Evolutionary conservation across 352 stramenopile genomes (phyloP).

Genomic region (Pythium aristosporum): DNA sequence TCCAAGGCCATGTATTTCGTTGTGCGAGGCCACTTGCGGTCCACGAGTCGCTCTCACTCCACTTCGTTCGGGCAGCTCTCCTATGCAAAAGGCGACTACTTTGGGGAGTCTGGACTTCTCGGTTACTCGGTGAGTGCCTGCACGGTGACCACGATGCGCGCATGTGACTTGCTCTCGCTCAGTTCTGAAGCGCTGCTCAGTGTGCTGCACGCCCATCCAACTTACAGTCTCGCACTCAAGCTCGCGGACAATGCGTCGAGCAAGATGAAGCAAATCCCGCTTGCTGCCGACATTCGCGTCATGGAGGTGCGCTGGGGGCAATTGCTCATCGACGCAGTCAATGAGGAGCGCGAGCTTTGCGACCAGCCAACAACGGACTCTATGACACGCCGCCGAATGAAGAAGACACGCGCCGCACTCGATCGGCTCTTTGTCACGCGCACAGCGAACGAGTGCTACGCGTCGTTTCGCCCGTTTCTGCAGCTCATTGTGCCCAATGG

Average conservation of each 20-base stretch:
- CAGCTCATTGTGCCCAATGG: slow-evolving; percentile 61
- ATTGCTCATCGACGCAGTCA: slow-evolving; percentile 34
- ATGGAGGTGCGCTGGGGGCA: slow-evolving; percentile 49
- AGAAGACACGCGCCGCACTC: slow-evolving; percentile 32
- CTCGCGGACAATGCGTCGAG: slow-evolving; percentile 34
- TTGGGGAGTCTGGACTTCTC: slow-evolving; percentile 57
- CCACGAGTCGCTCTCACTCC: slow-evolving; percentile 31
- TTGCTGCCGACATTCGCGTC: slow-evolving; percentile 13
- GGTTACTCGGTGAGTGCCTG: slow-evolving; percentile 48
- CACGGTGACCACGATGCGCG: slow-evolving; percentile 48
- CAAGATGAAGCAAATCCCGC: slow-evolving; percentile 19
- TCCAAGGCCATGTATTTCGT: slow-evolving; percentile 73
- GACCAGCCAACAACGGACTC: background rate
- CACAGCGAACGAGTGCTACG: slow-evolving; percentile 33
- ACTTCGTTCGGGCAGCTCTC: slow-evolving; percentile 23
- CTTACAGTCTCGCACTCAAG: slow-evolving; percentile 42
- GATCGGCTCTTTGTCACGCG: slow-evolving; percentile 32
- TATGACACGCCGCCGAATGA: slow-evolving; percentile 5
- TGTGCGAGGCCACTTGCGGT: slow-evolving; percentile 44
- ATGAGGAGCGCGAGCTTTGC: slow-evolving; percentile 29
- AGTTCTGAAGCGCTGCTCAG: slow-evolving; percentile 38
- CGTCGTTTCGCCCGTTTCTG: slow-evolving; percentile 39
- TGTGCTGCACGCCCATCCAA: slow-evolving; percentile 42
- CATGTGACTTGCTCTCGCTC: slow-evolving; percentile 60
- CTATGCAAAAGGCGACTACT: slow-evolving; percentile 56